Percentiles rank a stretch among this genome's conserved stretches.
These are phyloP conservation scores for Neurospora sp. DNA, from an alignment of 495 filamentous ascomycete species.

Conservation along the genomic window DNA sequence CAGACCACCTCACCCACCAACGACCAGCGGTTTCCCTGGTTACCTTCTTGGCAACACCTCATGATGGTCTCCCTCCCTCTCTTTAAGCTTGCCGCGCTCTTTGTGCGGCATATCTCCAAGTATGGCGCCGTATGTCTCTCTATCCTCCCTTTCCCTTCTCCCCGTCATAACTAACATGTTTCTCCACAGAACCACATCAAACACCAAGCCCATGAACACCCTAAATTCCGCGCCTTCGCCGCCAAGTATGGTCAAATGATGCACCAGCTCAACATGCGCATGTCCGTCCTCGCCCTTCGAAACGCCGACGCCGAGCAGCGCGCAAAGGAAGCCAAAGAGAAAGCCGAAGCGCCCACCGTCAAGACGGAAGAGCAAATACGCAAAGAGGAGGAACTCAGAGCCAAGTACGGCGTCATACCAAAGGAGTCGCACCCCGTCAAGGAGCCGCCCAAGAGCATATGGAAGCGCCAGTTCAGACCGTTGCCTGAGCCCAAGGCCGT, in stretches of 20 bases:
- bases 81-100: conserved; percentile 37
- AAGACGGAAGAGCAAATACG: conserved; percentile 66
- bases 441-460: conserved; percentile 31
- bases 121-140: conserved; percentile 41
- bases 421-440: conserved; percentile 25
- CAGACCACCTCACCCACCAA: background rate
- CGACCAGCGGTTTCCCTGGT: background rate
- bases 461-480: conserved; percentile 50
- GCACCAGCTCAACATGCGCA: conserved; percentile 88
- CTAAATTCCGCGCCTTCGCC: conserved; percentile 74
- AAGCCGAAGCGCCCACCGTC: conserved; percentile 64
- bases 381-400: conserved; percentile 46
- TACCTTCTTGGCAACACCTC: background rate
- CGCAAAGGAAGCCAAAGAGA: conserved; percentile 47
- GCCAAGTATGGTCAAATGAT: conserved; percentile 59
- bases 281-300: conserved; percentile 75
- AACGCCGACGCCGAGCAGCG: conserved; percentile 54
- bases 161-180: background rate
- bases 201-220: conserved; percentile 87
- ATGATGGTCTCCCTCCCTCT: conserved; percentile 43
- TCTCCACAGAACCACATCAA: conserved; percentile 76
- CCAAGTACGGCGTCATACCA: conserved; percentile 31
- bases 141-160: background rate
- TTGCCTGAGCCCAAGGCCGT: conserved; percentile 90
- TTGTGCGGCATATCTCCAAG: conserved; percentile 47